Evolutionary conservation across 169 alveolate genomes (phyloP).

Genomic region (Plasmodium coatneyi): DNA sequence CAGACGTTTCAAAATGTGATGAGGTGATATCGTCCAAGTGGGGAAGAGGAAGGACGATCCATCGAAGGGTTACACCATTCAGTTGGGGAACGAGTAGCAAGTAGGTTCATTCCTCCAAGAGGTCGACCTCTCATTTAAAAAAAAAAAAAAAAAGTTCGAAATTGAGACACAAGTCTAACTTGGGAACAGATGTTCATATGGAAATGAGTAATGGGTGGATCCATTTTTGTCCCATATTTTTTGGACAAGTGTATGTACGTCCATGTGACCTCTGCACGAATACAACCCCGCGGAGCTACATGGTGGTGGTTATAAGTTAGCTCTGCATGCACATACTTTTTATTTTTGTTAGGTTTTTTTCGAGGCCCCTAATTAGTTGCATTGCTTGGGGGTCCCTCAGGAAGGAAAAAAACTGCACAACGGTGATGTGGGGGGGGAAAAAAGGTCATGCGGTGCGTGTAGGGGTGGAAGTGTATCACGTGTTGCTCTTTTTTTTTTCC

Average conservation of each 20-base stretch:
- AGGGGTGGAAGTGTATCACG: neutral
- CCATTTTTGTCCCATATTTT: neutral
- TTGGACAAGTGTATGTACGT: neutral
- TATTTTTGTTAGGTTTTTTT: constrained; percentile 32
- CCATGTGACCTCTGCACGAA: neutral
- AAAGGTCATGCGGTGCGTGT: neutral
- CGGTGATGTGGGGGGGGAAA: neutral
- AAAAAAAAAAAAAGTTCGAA: neutral
- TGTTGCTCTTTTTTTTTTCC: neutral
- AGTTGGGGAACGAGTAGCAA: neutral
- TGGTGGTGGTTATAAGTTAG: neutral
- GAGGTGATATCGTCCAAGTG: neutral
- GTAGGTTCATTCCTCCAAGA: neutral
- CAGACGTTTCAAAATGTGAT: neutral
- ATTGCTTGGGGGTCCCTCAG: constrained; percentile 45
- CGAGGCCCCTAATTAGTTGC: constrained; percentile 18
- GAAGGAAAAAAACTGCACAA: constrained; percentile 32
- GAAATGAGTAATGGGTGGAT: neutral
- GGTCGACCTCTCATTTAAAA: neutral
- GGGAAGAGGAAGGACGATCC: neutral
- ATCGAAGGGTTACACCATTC: neutral
- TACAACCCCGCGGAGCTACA: neutral
- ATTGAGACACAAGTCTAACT: neutral
- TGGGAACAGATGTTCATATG: constrained; percentile 25
- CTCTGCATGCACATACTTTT: constrained; percentile 17